Conservation (phyloP, 1,284 basidiomycete genomes). For the Ustilago xerochloae region DNA sequence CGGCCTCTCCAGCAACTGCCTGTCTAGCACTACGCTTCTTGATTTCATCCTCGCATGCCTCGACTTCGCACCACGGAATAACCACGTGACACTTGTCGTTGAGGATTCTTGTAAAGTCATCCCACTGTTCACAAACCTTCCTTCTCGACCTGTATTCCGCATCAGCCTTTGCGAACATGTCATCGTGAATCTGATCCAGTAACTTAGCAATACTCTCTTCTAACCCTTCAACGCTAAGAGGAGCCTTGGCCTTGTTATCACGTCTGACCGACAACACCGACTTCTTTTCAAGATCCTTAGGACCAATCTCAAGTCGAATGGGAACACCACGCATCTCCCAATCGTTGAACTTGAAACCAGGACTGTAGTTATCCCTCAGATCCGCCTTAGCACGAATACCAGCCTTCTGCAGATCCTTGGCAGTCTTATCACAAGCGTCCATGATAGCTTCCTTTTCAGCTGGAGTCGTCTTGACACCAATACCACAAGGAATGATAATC, state of each 20-base stretch:
- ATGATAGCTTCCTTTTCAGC: conserved; percentile 78
- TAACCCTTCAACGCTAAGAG: conserved; percentile 44
- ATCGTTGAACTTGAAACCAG: conserved; percentile 98
- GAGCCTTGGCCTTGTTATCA: conserved; percentile 75
- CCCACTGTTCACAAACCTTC: conserved; percentile 82
- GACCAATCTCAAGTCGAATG: conserved; percentile 94
- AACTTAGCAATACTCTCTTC: conserved; percentile 69
- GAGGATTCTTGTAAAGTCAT: conserved; percentile 87
- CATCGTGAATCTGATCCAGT: conserved; percentile 86
- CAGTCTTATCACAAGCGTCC: conserved; percentile 75
- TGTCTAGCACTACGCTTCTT: conserved; percentile 85
- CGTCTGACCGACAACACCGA: conserved; percentile 88
- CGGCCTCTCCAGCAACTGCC: conserved; percentile 51
- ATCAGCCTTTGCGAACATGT: conserved; percentile 87
- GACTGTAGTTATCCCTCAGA: conserved; percentile 92
- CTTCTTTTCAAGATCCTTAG: conserved; percentile 86
- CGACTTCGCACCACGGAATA: conserved; percentile 96
- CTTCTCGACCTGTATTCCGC: conserved; percentile 80
- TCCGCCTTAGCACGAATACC: conserved; percentile 90
- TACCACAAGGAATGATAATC: conserved; percentile 90
- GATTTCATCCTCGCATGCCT: conserved; percentile 96
- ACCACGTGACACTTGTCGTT: conserved; percentile 89
- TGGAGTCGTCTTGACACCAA: conserved; percentile 72
- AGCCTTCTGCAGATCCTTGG: conserved; percentile 71
- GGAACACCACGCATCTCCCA: conserved; percentile 95